Conservation (phyloP, 441 rosid species). For the Erysimum cheiri region DNA sequence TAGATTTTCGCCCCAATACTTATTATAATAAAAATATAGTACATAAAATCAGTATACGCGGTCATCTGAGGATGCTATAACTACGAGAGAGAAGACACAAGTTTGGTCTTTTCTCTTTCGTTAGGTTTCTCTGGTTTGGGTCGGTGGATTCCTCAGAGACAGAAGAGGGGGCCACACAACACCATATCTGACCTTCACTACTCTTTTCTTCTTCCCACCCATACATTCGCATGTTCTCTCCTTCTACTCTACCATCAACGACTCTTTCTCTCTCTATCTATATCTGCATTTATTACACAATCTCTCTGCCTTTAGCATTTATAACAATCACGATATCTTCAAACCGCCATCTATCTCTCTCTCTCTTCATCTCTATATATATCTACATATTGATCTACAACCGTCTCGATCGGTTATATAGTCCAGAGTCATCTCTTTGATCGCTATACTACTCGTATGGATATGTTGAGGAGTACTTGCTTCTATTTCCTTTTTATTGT, state of each 20-base stretch:
- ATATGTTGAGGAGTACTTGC: constrained; percentile 43
- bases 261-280: constrained; percentile 32
- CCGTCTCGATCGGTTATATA: constrained; percentile 24
- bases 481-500: constrained; percentile 49
- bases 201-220: constrained; percentile 45
- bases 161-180: constrained; percentile 45
- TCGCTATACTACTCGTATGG: constrained; percentile 4
- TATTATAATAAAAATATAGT: neutral
- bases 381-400: constrained; percentile 2
- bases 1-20: constrained; percentile 38
- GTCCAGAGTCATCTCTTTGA: constrained; percentile 8
- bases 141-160: constrained; percentile 44
- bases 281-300: constrained; percentile 57
- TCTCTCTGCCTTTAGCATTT: constrained; percentile 47
- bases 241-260: constrained; percentile 35
- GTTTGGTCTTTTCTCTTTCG: constrained; percentile 46
- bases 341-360: constrained; percentile 34
- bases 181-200: constrained; percentile 53
- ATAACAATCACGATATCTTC: constrained; percentile 29
- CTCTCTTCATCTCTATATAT: constrained; percentile 42
- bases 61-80: constrained; percentile 37
- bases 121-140: constrained; percentile 41
- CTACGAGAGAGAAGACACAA: constrained; percentile 42
- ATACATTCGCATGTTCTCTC: constrained; percentile 66
- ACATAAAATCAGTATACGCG: constrained; percentile 6